Evolutionary conservation across 208 protist species (phyloP).

Genomic region (Crithidia acanthocephali): DNA sequence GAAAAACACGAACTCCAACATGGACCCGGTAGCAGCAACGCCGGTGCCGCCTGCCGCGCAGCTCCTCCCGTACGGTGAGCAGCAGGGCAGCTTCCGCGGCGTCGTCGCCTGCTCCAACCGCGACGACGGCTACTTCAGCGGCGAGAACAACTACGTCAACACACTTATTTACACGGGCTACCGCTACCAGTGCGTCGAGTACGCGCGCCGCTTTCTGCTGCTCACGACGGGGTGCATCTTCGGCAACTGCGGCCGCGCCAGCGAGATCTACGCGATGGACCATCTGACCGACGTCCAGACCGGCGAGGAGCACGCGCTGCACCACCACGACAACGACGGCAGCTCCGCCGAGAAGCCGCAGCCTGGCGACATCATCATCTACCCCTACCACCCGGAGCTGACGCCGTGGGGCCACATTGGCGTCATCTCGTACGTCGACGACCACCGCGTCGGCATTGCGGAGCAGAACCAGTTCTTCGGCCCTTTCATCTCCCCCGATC

Average conservation of each 20-base stretch:
- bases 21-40: not conserved
- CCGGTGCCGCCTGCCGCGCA: conserved; percentile 8
- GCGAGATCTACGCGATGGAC: conserved; percentile 75
- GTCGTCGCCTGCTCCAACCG: conserved; percentile 73
- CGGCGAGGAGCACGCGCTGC: conserved; percentile 44
- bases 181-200: conserved; percentile 87
- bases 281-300: conserved; percentile 70
- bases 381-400: conserved; percentile 55
- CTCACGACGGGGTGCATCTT: conserved; percentile 80
- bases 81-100: conserved; percentile 71
- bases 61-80: conserved; percentile 60
- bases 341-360: conserved; percentile 39
- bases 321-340: conserved; percentile 56
- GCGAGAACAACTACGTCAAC: conserved; percentile 79
- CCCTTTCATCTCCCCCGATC: conserved; percentile 48
- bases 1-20: not conserved
- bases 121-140: conserved; percentile 86
- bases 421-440: conserved; percentile 76
- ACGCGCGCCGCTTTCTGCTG: conserved; percentile 75
- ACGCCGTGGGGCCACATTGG: conserved; percentile 77
- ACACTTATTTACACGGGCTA: conserved; percentile 70
- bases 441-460: conserved; percentile 61
- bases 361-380: conserved; percentile 74
- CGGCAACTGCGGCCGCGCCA: conserved; percentile 61
- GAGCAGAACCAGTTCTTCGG: conserved; percentile 82